Base-by-base conservation (phyloP, 1,284 basidiomycete species). In the Heterobasidion occidentale region DNA sequence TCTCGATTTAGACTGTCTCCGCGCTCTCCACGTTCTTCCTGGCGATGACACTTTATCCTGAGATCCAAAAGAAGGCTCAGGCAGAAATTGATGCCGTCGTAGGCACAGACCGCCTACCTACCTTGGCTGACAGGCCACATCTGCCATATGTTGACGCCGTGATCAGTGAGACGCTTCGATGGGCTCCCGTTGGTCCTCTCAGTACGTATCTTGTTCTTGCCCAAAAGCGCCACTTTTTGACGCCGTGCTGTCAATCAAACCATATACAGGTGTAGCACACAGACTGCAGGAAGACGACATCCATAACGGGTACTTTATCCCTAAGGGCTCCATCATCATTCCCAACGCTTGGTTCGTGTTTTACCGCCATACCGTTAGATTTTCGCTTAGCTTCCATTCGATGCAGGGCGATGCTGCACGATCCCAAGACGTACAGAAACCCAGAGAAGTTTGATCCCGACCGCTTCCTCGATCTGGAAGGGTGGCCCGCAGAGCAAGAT, bases 121-220 rank as follows among this genome's bases (percentile, higher is more conserved):
- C 57, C 3, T 60, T 65, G 19, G 62, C 59, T 12, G 70, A 72
- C 54, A 65, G 68, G 3, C 58, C 62, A 0, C 58, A 58, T 17
- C 62, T 72, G 12, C 69, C 70, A 3, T 72, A 68, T 56, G 47
- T 70, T 36, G 60, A 70, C 46, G 69, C 71, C 1, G 44, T 71
- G 20, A 59, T 62, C 54, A 62, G 62, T 42, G 71, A 72, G 57
- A 62, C 67, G 4, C 59, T 67, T 50, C 63, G 70, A 5, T 70
- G 67, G 66, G 61, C 65, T 48, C 64, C 66, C 44, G 62, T 66
- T 15, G 65, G 60, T 3, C 67, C 67, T 17, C 48, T 68, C 6
- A 63, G 67, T 67, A 50, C n/a, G 63, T 49, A 34, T 9, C 35
- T 9, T 4, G 12, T 9, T 20, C 19, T 14, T 20, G 36, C 45